Base-by-base conservation (phyloP, 2,329 filamentous ascomycete genomes). In the Curvularia spicifera region DNA sequence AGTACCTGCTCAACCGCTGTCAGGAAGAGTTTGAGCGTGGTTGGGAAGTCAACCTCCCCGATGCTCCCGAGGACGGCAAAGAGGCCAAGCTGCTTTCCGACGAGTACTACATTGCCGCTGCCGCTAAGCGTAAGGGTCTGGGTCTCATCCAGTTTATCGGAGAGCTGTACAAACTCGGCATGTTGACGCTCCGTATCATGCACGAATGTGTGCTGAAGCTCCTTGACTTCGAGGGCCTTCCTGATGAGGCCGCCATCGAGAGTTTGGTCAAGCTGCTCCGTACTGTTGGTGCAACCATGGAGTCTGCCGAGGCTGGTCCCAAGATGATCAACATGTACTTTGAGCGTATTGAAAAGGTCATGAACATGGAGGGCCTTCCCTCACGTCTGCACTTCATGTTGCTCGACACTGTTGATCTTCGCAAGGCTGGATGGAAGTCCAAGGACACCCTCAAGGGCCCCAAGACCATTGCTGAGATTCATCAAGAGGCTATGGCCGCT, bases 151-250 rank as follows among this genome's bases (percentile, higher is more conserved):
- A 97, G 80, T 99, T 99, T 81, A 99, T 99, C 75, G 95, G 95
- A 82, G 95, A 99, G 81, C 87, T 99, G 45, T 99, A 96, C 87
- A 99, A 98, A 84, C 88, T 99, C 60, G 89, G 90, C 76, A 99
- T 99, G 95, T 86, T 99, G 78, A 99, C 95, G 61, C 91, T 97
- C 78, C 91, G 94, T 77, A 99, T 99, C 80, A 99, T 99, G 95
- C 94, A 99, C 82, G 92, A 97, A 80, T 99, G 95, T 85, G 93
- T 99, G 28, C 89, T 93, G 82, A 97, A 96, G 80, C 86, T 99
- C 64, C 91, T 99, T 67, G 94, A 99, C 80, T 98, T 96, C 79
- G 90, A 94, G 73, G 93, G 91, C 61, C 82, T 92, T 60, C 95
- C 95, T 44, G 95, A 99, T 70, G 95, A 99, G 80, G 91, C 94